Evolutionary conservation across 108 stramenopile species (phyloP).

Genomic region (Mediolabrus comicus): DNA sequence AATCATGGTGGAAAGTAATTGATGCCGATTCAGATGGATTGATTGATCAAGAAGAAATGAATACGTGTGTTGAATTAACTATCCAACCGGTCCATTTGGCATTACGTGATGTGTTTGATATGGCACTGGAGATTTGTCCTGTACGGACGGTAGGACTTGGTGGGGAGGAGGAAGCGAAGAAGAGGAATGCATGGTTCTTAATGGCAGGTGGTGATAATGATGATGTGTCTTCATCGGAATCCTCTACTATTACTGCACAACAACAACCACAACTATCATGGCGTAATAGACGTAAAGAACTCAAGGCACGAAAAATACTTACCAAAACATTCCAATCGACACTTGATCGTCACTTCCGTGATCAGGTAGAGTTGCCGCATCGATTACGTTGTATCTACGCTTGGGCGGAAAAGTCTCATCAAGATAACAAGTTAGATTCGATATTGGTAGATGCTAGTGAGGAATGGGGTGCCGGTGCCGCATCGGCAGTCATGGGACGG

Average conservation of each 20-base stretch:
- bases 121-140: constrained; percentile 43
- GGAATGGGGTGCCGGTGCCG: constrained; percentile 45
- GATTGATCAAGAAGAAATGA: constrained; percentile 86
- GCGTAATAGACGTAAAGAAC: constrained; percentile 65
- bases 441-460: constrained; percentile 69
- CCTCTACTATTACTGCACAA: no score
- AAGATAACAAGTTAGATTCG: constrained; percentile 73
- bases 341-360: constrained; percentile 63
- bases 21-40: constrained; percentile 81
- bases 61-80: constrained; percentile 56
- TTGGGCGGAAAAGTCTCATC: constrained; percentile 88
- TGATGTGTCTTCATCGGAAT: constrained; percentile 5
- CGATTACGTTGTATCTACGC: constrained; percentile 87
- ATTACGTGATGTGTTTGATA: constrained; percentile 39
- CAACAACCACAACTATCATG: constrained; percentile 61
- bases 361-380: constrained; percentile 86
- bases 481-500: constrained; percentile 50
- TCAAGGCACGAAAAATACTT: constrained; percentile 52
- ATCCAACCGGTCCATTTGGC: constrained; percentile 61
- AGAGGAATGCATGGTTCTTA: constrained; percentile 36
- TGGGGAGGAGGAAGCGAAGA: neutral
- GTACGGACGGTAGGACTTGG: constrained; percentile 23
- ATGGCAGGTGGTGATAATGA: constrained; percentile 14
- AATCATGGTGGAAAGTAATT: constrained; percentile 73
- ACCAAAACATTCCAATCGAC: constrained; percentile 56